These are phyloP conservation scores for Boechera stricta DNA, from an alignment of 345 rosid genomes.

Conservation along the genomic window DNA sequence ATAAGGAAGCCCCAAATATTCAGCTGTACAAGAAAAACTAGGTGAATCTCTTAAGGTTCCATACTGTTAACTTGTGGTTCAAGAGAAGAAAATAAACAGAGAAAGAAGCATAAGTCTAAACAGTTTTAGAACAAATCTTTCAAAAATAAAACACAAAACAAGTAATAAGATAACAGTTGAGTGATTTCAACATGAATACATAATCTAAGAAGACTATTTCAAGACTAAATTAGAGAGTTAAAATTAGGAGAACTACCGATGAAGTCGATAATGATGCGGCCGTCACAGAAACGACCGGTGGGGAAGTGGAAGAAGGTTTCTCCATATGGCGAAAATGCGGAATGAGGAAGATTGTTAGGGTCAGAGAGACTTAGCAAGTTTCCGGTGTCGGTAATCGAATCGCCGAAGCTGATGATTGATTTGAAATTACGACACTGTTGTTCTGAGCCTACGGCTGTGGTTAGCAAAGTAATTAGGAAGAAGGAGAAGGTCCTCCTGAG, in stretches of 20 bases:
- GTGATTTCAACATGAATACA: background rate
- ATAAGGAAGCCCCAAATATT: constrained; percentile 48
- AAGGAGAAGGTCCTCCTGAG: constrained; percentile 4
- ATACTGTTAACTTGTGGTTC: constrained; percentile 22
- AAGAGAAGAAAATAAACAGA: constrained; percentile 11
- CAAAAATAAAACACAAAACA: background rate
- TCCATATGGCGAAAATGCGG: constrained; percentile 54
- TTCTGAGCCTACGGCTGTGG: constrained; percentile 5
- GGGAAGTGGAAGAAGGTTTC: constrained; percentile 54
- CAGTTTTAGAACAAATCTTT: background rate
- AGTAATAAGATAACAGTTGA: background rate
- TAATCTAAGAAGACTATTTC: background rate
- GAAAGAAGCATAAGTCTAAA: background rate
- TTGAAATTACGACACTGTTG: constrained; percentile 21
- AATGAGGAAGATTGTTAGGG: constrained; percentile 26
- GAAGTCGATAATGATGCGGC: constrained; percentile 63
- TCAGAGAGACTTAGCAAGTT: constrained; percentile 42
- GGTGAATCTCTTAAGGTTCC: background rate
- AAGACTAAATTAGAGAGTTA: background rate
- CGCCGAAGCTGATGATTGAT: constrained; percentile 64
- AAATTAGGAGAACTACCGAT: constrained; percentile 40
- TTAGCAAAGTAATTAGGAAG: constrained; percentile 16
- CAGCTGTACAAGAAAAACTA: constrained; percentile 44
- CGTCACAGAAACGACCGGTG: constrained; percentile 58
- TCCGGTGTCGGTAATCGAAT: constrained; percentile 64